A percentile compares a stretch with the other conserved stretches of the same genome.
Conservation (phyloP, 345 rosid genomes). For the Gossypium raimondii region DNA sequence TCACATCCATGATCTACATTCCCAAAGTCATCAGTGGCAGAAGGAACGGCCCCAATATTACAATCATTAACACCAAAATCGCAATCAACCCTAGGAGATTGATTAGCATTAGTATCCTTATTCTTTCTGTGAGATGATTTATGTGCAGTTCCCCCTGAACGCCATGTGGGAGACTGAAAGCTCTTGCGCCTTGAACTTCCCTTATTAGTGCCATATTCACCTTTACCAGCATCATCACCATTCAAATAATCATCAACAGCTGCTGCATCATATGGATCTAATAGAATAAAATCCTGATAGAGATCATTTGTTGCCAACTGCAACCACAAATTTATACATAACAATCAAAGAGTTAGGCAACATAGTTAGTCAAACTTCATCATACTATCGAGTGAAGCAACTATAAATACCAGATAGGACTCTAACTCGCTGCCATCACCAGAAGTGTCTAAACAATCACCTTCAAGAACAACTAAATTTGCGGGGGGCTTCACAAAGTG, state of each 20-base stretch:
- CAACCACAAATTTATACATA: constrained; percentile 23
- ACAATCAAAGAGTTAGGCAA: constrained; percentile 17
- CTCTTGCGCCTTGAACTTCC: constrained; percentile 46
- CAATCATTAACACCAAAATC: constrained; percentile 31
- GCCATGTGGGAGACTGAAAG: constrained; percentile 52
- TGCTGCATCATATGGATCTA: constrained; percentile 74
- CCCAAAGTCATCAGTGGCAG: constrained; percentile 30
- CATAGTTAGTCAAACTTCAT: constrained; percentile 10
- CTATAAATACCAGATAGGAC: constrained; percentile 75
- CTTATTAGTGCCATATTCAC: constrained; percentile 34
- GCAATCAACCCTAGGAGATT: constrained; percentile 39
- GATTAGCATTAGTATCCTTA: constrained; percentile 33
- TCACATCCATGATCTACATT: constrained; percentile 41
- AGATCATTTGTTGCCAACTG: constrained; percentile 85
- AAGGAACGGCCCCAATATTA: constrained; percentile 30
- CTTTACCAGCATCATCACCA: constrained; percentile 37
- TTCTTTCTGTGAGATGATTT: constrained; percentile 60
- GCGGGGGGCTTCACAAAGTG: constrained; percentile 87
- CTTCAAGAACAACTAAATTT: constrained; percentile 90
- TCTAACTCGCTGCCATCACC: constrained; percentile 83
- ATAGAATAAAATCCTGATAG: constrained; percentile 74
- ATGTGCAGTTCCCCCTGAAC: constrained; percentile 55
- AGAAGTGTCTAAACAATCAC: constrained; percentile 74
- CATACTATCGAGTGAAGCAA: constrained; percentile 17
- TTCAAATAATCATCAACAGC: constrained; percentile 55